Base-by-base conservation (phyloP, 1,284 basidiomycete species). In the Apiotrichum veenhuisii region DNA sequence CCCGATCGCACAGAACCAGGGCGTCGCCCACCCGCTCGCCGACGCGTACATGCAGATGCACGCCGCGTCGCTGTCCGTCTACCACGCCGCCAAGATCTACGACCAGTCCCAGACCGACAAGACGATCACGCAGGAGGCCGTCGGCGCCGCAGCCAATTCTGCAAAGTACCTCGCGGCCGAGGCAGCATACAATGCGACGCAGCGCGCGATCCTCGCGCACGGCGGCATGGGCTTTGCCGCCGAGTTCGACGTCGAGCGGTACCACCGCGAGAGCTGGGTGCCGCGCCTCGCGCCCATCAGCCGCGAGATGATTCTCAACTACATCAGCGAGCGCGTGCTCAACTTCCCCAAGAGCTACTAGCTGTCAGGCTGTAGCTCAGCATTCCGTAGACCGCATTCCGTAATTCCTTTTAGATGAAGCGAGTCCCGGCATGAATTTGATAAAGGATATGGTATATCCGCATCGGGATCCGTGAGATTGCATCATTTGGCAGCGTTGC, bases 21-120 rank as follows among this genome's bases (percentile, higher is more conserved):
- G 55, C 30, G 41, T 60, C 45, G 55, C 61, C n/a, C 59, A 61
- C 55, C 64, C 64, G 30, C 57, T 61, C 43, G 61, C 57, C 22
- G 64, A 60, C 38, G 58, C 61, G 25, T 62, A 58, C 52, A 54
- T 58, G 50, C 56, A 61, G 47, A 46, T 61, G n/a, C 56, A 63
- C 36, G 61, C 58, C 20, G 59, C 59, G 8, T 27, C 52, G 2
- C 37, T 53, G 18, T 27, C 56, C 8, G 52, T 53, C 23, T 61
- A 61, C 59, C 59, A 61, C 59, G 59, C 56, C 37, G 59, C 59
- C 8, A 44, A 50, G 38, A 52, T 58, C 33, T 61, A 61, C 51
- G 59, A 61, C 59, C 41, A 43, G 33, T 30, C 27, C 22, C 59
- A 55, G 38, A 46, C 33, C 23, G 59, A 58, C 47, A 45, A 40